These are phyloP conservation scores for Sarcodon aspratus DNA, from an alignment of 768 basidiomycete genomes.

Conservation along the genomic window DNA sequence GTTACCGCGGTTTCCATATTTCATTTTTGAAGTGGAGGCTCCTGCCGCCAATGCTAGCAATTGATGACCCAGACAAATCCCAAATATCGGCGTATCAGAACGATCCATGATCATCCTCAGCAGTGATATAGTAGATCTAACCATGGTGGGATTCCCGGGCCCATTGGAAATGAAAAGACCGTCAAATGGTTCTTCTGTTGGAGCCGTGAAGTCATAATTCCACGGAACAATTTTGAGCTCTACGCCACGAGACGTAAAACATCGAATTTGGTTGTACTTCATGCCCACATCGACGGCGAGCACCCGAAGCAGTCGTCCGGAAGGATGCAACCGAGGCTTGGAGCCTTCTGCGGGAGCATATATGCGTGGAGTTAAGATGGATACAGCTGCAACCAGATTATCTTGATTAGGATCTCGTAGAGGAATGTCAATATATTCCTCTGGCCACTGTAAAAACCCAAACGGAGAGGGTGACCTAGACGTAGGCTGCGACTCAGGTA, in stretches of 20 bases:
- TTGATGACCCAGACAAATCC: constrained; percentile 98
- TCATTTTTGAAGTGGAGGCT: constrained; percentile 95
- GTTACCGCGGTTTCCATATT: constrained; percentile 98
- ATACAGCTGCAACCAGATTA: constrained; percentile 89
- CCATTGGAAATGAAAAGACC: constrained; percentile 97
- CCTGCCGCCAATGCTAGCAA: constrained; percentile 91
- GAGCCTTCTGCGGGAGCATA: constrained; percentile 41
- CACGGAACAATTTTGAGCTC: constrained; percentile 97
- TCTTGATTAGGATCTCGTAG: constrained; percentile 82
- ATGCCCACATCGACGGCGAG: constrained; percentile 97
- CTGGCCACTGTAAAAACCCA: constrained; percentile 52
- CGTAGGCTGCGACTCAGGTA: constrained; percentile 25
- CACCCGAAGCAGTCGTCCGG: constrained; percentile 72
- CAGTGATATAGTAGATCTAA: constrained; percentile 57
- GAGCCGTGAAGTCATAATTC: constrained; percentile 78
- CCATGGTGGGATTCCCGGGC: constrained; percentile 90
- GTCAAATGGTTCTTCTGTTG: constrained; percentile 76
- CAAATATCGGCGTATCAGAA: constrained; percentile 83
- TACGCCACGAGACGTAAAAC: constrained; percentile 85
- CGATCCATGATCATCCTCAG: constrained; percentile 58
- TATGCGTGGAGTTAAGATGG: constrained; percentile 53
- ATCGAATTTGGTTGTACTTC: constrained; percentile 99
- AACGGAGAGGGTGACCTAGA: constrained; percentile 46
- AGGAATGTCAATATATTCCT: constrained; percentile 72
- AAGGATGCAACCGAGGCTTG: constrained; percentile 56